Base-by-base conservation (phyloP, 352 stramenopile species). In the Plasmopara muralis region DNA sequence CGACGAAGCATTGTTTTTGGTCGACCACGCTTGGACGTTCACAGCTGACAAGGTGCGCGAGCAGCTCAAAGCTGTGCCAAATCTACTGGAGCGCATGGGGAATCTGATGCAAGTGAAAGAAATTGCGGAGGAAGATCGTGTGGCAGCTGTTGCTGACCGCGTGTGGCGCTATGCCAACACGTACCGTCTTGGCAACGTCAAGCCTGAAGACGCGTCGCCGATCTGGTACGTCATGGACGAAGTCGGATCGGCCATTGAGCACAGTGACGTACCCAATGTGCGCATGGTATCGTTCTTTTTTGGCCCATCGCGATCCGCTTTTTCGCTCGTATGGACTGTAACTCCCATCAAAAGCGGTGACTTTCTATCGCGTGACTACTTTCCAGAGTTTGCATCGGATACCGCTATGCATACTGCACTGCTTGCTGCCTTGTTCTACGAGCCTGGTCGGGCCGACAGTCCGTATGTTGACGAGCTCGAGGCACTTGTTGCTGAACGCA, bases 141-240 rank as follows among this genome's bases (percentile, higher is more conserved):
- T 72, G 16, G 37, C 29, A 14, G 33, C 44, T 9, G 68, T 82
- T 6, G 38, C 69, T 20, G 46, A 77, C 16, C 50, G 60, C 2
- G 66, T 78, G 47, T 82, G 71, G 71, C 64, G 64, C 15, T 74
- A 69, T 43, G 64, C 67, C 57, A 78, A 77, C 50, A 78, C 71
- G 30, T 82, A 82, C 44, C 55, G 64, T 16, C 58, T 82, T 31
- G 68, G 68, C 25, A 72, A 74, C 38, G 47, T 68, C 9, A 71
- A 68, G 39, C 68, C 62, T 5, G 71, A 76, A 53, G 63, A 76
- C 13, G 51, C 63, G 15, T 62, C 63, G 33, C 53, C 71, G 20
- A 82, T 78, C 43, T 82, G 71, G 68, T 82, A 82, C 54, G 59
- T 82, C 41, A 78, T 82, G 71, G 71, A 82, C 44, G 68, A 82